Percentiles rank a stretch among this genome's conserved stretches.
These are phyloP conservation scores for Backusella liffmaniae DNA, from an alignment of 192 early-diverging fungal species.

Conservation along the genomic window DNA sequence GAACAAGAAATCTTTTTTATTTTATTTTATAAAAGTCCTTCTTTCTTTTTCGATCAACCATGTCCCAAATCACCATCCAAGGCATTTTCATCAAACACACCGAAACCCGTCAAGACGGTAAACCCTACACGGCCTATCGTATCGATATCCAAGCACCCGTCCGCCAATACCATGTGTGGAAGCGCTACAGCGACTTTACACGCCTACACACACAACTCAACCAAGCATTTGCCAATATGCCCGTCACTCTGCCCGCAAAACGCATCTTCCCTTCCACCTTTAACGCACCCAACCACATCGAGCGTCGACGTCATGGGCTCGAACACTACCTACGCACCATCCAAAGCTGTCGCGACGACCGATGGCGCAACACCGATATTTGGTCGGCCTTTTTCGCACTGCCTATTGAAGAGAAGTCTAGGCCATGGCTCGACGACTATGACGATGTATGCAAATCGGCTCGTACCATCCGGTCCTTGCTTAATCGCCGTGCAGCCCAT, in stretches of 20 bases:
- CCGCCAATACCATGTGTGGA: constrained; percentile 84
- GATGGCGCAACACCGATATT: constrained; percentile 70
- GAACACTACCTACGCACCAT: constrained; percentile 80
- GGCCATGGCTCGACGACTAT: constrained; percentile 80
- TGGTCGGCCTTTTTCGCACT: constrained; percentile 78
- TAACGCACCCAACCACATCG: constrained; percentile 57
- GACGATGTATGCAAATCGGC: constrained; percentile 56
- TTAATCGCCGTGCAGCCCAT: constrained; percentile 69
- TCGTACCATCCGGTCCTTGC: constrained; percentile 68
- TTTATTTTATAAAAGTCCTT: background rate
- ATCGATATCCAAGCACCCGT: constrained; percentile 75
- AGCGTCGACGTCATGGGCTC: constrained; percentile 73
- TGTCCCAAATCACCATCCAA: constrained; percentile 43
- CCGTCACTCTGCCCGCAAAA: constrained; percentile 74
- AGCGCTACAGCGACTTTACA: constrained; percentile 82
- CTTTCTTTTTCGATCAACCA: background rate
- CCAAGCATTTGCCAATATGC: constrained; percentile 59
- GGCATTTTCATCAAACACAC: constrained; percentile 54
- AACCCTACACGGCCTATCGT: constrained; percentile 71
- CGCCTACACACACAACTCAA: constrained; percentile 60
- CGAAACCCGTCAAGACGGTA: constrained; percentile 51
- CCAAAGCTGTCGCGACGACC: constrained; percentile 65
- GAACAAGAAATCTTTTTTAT: too few species aligned
- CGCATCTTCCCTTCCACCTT: constrained; percentile 61
- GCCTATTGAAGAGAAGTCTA: constrained; percentile 41